A percentile compares a stretch with the other conserved stretches of the same genome.
Conservation (phyloP, 805 yeast species). For the Yarrowia yakushimensis region DNA sequence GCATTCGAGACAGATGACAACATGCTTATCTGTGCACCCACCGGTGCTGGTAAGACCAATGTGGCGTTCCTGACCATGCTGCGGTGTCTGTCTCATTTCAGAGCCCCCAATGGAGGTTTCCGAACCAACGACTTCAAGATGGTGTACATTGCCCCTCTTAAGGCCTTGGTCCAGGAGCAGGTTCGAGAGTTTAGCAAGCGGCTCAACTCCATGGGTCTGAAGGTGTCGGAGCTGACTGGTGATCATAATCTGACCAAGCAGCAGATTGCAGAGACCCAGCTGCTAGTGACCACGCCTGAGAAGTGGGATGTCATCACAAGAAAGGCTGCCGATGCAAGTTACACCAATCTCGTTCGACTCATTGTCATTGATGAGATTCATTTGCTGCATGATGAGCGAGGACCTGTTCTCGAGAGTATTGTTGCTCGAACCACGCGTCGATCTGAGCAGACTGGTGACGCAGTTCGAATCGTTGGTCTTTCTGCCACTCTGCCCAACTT, state of each 20-base stretch:
- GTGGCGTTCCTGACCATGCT: constrained; percentile 85
- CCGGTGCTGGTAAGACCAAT: constrained; percentile 98
- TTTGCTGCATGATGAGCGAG: constrained; percentile 87
- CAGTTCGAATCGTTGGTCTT: constrained; percentile 72
- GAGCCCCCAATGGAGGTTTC: constrained; percentile 50
- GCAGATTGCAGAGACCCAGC: constrained; percentile 74
- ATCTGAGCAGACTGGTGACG: constrained; percentile 43
- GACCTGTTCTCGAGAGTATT: constrained; percentile 87
- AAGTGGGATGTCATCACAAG: constrained; percentile 96
- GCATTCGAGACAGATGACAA: constrained; percentile 73
- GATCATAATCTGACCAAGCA: constrained; percentile 73
- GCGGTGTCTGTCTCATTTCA: constrained; percentile 53
- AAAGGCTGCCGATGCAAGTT: constrained; percentile 65
- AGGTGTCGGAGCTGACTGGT: constrained; percentile 86
- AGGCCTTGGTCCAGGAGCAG: constrained; percentile 94
- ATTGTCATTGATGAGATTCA: constrained; percentile 91
- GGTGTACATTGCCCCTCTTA: constrained; percentile 88
- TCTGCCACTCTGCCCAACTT: constrained; percentile 94
- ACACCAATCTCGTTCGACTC: constrained; percentile 60
- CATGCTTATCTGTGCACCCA: constrained; percentile 88
- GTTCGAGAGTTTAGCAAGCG: constrained; percentile 79
- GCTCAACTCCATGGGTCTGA: constrained; percentile 58
- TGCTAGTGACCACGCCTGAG: constrained; percentile 91
- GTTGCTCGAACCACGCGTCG: constrained; percentile 68
- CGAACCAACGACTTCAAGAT: constrained; percentile 60